Conservation (phyloP, 139 green algal genomes). For the Coelastrella sp. region DNA sequence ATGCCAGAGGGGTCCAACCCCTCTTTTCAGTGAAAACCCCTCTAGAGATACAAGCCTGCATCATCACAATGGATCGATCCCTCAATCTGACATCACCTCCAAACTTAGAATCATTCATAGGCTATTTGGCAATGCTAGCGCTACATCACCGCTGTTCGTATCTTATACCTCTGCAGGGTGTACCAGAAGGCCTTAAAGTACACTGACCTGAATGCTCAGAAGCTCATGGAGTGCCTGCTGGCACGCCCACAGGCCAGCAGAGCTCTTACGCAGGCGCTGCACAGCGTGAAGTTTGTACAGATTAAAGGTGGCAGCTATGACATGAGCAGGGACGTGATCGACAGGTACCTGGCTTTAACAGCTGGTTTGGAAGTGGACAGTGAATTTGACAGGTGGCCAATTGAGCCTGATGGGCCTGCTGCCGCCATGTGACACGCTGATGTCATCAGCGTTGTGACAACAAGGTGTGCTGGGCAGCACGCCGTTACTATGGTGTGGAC, state of each 20-base stretch:
- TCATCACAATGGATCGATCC: too few relatives aligned
- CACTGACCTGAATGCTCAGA: not conserved
- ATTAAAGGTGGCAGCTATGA: not conserved
- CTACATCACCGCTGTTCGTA: too few relatives aligned
- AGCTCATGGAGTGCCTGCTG: constrained; percentile 31
- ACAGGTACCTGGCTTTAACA: not conserved
- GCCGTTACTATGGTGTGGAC: too few relatives aligned
- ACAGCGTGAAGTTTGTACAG: not conserved
- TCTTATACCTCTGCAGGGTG: not conserved
- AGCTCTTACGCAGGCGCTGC: not conserved
- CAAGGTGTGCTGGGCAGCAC: too few relatives aligned
- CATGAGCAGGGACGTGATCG: not conserved
- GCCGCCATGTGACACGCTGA: too few relatives aligned
- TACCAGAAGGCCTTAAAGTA: constrained; percentile 21
- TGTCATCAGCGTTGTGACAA: too few relatives aligned
- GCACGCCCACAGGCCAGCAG: not conserved
- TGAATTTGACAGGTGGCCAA: constrained; percentile 31
- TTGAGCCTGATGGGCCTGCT: not conserved
- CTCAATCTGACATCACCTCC: not conserved
- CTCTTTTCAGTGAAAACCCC: too few relatives aligned
- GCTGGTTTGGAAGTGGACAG: constrained; percentile 6
- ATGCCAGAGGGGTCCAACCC: too few relatives aligned
- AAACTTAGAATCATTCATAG: not conserved
- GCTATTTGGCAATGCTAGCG: not conserved
- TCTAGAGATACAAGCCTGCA: too few relatives aligned